Base-by-base conservation (phyloP, 1,139 yeast genomes). In the Scheffersomyces segobiensis region DNA sequence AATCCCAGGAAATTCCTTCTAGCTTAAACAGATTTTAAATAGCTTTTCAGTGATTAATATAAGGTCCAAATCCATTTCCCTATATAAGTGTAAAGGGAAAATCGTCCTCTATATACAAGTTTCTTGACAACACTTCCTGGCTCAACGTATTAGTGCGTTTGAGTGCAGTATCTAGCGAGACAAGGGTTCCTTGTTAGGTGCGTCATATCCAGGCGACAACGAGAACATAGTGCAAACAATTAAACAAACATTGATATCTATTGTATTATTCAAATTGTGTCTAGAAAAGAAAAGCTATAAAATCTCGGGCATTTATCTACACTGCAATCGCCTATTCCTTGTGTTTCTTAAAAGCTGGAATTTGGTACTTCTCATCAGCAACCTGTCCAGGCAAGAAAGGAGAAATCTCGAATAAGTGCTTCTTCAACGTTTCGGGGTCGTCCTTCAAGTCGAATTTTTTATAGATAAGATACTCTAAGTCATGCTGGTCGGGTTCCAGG, bases 311-410 rank as follows among this genome's bases (percentile, higher is more conserved):
- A 32, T 32, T 32, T 10, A 2, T 32, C 42, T 32, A 17, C 17
- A 32, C 14, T 14, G 17, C 42, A 1, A 2, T 49, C 10, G 17
- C 42, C 42, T 32, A 32, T 10, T 32, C 20, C 22, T 20, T 26
- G 46, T 60, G 63, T 52, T 89, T 87, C 67, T 85, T 74, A 63
- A 76, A 83, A 6, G 92, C 96, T 7, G 96, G 93, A 48, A 86
- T 84, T 50, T 85, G 83, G 70, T 89, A 90, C 64, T 85, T 82
- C 22, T 82, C 84, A 22, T 86, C 82, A 66, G 86, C 86, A 57
- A 76, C 66, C 68, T 90, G 96, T 24, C 96, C 96, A 0, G 97
- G 96, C 52, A 90, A 72, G 54, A 91, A 83, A 3, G 93, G 97
- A 42, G 87, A 91, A 53, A 88, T 75, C 56, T 85, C 86, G 56